These are phyloP conservation scores for Diaporthe australafricana DNA, from an alignment of 2,329 filamentous ascomycete genomes.

Conservation along the genomic window DNA sequence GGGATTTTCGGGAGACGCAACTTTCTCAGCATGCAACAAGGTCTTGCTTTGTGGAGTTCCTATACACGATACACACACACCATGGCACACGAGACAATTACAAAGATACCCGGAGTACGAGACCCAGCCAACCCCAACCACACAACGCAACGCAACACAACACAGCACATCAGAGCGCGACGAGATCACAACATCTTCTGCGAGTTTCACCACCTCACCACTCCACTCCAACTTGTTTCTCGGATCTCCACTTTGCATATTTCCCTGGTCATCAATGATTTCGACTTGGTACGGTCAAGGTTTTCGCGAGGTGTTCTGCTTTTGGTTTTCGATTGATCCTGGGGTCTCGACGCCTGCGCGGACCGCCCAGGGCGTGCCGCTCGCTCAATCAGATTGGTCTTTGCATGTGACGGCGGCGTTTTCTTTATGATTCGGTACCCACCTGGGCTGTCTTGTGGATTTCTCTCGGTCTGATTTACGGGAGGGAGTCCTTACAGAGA, in stretches of 20 bases:
- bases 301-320: constrained; percentile 14
- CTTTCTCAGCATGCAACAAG: background rate
- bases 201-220: constrained; percentile 25
- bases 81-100: constrained; percentile 36
- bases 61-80: constrained; percentile 28
- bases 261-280: constrained; percentile 28
- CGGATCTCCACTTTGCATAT: constrained; percentile 32
- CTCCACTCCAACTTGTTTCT: constrained; percentile 39
- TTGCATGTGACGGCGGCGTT: constrained; percentile 35
- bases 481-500: constrained; percentile 15
- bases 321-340: constrained; percentile 12
- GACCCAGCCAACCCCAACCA: constrained; percentile 7
- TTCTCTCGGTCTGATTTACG: background rate
- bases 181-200: constrained; percentile 14
- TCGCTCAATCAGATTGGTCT: constrained; percentile 21
- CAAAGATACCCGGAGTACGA: constrained; percentile 43
- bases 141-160: constrained; percentile 1
- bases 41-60: background rate
- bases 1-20: background rate
- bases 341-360: constrained; percentile 4
- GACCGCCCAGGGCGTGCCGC: background rate
- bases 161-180: constrained; percentile 28
- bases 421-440: background rate
- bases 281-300: constrained; percentile 30
- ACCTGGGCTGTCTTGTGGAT: constrained; percentile 2